Base-by-base conservation (phyloP, 371 early-diverging fungal genomes). In the Capillidium heterosporum region DNA sequence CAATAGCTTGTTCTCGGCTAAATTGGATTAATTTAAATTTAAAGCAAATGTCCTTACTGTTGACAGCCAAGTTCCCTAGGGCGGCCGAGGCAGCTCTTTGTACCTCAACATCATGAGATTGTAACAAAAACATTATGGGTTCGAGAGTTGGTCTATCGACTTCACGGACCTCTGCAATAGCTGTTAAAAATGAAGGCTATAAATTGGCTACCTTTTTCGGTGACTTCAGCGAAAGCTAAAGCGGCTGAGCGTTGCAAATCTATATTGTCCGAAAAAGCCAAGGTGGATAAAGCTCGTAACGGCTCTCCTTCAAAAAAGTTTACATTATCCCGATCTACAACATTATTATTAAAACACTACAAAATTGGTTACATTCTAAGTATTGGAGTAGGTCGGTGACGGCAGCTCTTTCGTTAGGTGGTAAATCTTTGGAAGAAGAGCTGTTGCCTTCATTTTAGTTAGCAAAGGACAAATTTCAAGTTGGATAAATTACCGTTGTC, bases 251-350 rank as follows among this genome's bases (percentile, higher is more conserved):
- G 71, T 65, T 89, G 88, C 47, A 89, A 65, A 60, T 87, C 89
- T 21, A 89, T 77, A 63, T 87, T 85, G 57, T 85, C 84, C 19
- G 89, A 87, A 69, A 79, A 87, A 7, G 87, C 84, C 26, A 91
- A 67, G 2, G 84, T 85, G 15, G 87, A 81, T 27, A 91, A 73
- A 2, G 90, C 85, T 35, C 78, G 72, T 26, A 91, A 71, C 43
- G 88, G 85, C 55, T 88, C 84, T 2, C 90, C 91, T 57, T 88
- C 82, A 63, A 88, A 90, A 59, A 90, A 89, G 66, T 85, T 84
- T 59, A 84, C 83, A 56, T 81, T 73, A 27, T 71, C 76, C 21
- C 84, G 82, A 64, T 78, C 87, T 84, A 61, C 13, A 50, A 29
- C 29, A 3, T 19, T 35, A 11, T 27, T 19, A 23, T 29, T 15